Evolutionary conservation across 345 rosid species (phyloP), one percentile per base, ranked within the genome.

Genomic region (Lepidium sativum): DNA sequence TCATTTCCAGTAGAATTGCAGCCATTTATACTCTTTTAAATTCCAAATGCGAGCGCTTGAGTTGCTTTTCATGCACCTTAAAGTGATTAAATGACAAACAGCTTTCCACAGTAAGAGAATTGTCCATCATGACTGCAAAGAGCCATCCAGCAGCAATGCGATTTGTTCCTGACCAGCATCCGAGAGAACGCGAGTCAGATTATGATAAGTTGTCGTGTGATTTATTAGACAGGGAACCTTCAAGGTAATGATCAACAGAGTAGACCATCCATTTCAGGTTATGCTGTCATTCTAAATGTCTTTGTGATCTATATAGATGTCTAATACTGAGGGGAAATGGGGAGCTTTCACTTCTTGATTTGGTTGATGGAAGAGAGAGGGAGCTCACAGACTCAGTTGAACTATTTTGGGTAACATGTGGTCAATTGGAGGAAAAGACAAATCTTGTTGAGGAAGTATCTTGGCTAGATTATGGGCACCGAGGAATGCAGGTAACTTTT

Each of bases 101-200:
- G 99, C 97, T 94, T 86, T 94, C 97, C 86, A 90, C 97, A 90
- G 99, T 94, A 81, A 89, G 99, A 72, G 99, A 94, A 80, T 87
- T 94, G 68, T 90, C 99, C 57, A 94, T 94, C 80, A 90, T 94
- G 97, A 94, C 99, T 60, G 96, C 91, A 14, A 94, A 94, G 91
- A 94, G 96, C 82, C 97, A 94, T 82, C 99, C 99, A 61, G 95
- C 91, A 58, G 96, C 97, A n/a, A 94, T 94, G 96, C 92, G 88
- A 52, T 94, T 94, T 82, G 86, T 94, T 69, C 99, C 97, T 47
- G 92, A 86, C 40, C 96, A 85, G 83, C 73, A 82, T 47, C 78
- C 81, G 25, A 83, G 88, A 75, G 95, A 84, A 25, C 11, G 32
- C 41, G 71, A 67, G n/a, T 38, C 67, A 44, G 78, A 75, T 67